A percentile compares a stretch with the other conserved stretches of the same genome.
phyloP scores from a whole-genome alignment of 768 basidiomycete genomes.

The Mrakia hoshinonis region DNA sequence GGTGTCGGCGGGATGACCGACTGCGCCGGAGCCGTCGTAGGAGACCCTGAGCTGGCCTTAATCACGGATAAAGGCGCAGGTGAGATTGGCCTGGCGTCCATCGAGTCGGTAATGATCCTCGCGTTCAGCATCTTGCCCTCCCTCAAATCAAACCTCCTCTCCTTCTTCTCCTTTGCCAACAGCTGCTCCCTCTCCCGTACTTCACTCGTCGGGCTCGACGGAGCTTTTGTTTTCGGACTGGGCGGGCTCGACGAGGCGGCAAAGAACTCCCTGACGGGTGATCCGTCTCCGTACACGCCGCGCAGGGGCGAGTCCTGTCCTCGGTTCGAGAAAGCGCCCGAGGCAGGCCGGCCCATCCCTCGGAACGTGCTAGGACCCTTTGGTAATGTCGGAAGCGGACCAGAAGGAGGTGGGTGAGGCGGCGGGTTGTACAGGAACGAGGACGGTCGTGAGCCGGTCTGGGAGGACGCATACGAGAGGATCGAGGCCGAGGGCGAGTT shows the following conservation, averaged over 20 bases:
- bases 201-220: neutral
- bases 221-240: too few species aligned
- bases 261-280: neutral
- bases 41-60: too few species aligned
- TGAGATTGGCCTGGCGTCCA: neutral
- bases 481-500: neutral
- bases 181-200: neutral
- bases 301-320: neutral
- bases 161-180: neutral
- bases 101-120: neutral
- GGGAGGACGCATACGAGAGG: neutral
- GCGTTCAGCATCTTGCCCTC: neutral
- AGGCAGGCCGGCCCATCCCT: neutral
- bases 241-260: neutral
- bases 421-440: neutral
- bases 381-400: neutral
- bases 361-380: neutral
- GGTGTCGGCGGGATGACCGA: too few species aligned
- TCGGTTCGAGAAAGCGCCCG: neutral
- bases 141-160: constrained; percentile 6
- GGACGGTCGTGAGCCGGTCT: neutral
- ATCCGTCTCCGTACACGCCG: neutral
- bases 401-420: neutral
- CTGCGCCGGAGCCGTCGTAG: too few species aligned
- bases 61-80: neutral